Evolutionary conservation across 164 flowering plant genomes (phyloP).

Genomic region (Dillenia suffruticosa): DNA sequence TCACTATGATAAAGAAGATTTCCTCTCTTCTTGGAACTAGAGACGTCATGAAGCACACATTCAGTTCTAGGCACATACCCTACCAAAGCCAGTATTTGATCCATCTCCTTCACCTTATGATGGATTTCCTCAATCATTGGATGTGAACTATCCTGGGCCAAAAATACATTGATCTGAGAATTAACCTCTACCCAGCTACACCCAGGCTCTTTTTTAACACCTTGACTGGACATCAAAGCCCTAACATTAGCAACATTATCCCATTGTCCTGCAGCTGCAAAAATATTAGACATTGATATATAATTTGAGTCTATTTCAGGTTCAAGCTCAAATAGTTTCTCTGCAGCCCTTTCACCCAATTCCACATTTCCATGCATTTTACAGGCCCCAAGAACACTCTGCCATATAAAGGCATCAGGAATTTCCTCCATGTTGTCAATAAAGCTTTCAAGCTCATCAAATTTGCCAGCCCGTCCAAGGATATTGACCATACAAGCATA

Average conservation of each 20-base stretch:
- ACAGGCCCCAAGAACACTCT: constrained; percentile 55
- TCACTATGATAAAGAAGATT: constrained; percentile 50
- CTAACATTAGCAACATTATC: constrained; percentile 42
- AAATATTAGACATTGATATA: constrained; percentile 48
- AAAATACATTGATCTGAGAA: constrained; percentile 44
- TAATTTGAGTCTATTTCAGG: constrained; percentile 44
- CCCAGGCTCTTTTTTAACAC: constrained; percentile 59
- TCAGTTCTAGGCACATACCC: constrained; percentile 44
- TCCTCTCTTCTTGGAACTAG: constrained; percentile 29
- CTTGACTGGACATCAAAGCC: constrained; percentile 33
- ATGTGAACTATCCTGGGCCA: constrained; percentile 49
- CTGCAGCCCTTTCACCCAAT: constrained; percentile 44
- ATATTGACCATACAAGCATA: constrained; percentile 57
- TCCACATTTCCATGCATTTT: constrained; percentile 43
- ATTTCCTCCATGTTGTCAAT: constrained; percentile 30
- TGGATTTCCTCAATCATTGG: constrained; percentile 35
- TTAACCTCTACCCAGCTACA: constrained; percentile 62
- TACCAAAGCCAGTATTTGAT: constrained; percentile 16
- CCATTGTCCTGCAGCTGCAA: constrained; percentile 54
- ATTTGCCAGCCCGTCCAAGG: constrained; percentile 50
- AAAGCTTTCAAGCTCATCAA: constrained; percentile 39
- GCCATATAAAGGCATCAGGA: constrained; percentile 44
- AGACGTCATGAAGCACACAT: constrained; percentile 40
- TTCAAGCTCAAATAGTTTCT: constrained; percentile 40
- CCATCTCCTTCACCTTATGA: constrained; percentile 39